Percentiles rank a stretch among this genome's conserved stretches.
Evolutionary conservation across 768 basidiomycete species (phyloP).

Genomic region (Agrocybe praecox): DNA sequence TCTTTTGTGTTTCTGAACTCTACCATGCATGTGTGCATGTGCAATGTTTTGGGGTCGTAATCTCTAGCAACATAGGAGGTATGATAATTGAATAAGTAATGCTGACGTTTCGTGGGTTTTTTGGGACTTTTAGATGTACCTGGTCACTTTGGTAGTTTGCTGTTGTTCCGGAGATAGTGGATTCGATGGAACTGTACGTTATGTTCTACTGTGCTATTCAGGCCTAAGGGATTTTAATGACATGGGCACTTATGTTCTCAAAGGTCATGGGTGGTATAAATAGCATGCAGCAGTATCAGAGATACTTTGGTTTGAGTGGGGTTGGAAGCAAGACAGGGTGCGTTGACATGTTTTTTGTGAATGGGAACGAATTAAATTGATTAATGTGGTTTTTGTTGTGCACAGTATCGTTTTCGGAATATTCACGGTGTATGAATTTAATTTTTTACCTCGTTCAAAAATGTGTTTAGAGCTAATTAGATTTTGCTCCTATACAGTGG

Average conservation of each 20-base stretch:
- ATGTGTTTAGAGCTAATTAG: background rate
- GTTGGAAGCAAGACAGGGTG: conserved; percentile 47
- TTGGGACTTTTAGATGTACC: conserved; percentile 37
- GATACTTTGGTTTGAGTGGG: conserved; percentile 45
- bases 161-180: conserved; percentile 55
- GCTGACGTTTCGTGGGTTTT: background rate
- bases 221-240: background rate
- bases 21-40: background rate
- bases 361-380: background rate
- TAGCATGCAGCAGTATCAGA: conserved; percentile 49
- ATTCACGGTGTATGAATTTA: conserved; percentile 43
- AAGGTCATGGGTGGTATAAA: conserved; percentile 58
- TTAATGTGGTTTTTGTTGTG: background rate
- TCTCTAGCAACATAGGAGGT: background rate
- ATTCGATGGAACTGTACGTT: conserved; percentile 52
- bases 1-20: background rate
- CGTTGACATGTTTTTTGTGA: background rate
- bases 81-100: background rate
- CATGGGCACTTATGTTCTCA: background rate
- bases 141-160: conserved; percentile 47
- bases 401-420: conserved; percentile 55
- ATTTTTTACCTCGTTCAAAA: background rate
- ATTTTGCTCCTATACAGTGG: conserved; percentile 27
- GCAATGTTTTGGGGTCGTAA: background rate
- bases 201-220: background rate